Base-by-base conservation (phyloP, 2,329 filamentous ascomycete species). In the Alternaria brassicae region DNA sequence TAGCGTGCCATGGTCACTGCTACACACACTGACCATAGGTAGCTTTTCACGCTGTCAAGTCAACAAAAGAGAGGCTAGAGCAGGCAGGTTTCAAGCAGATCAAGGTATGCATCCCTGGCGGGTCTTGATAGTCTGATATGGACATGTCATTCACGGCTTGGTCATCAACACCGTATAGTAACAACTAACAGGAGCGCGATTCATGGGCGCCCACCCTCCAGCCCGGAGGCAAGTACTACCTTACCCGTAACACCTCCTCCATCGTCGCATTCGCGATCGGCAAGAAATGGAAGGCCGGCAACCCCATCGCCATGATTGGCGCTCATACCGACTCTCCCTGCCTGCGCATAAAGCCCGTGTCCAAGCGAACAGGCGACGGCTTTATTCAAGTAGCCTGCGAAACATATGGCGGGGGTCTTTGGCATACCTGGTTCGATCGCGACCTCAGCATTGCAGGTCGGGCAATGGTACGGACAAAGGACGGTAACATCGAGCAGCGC, bases 371-470 rank as follows among this genome's bases (percentile, higher is more conserved):
- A 72, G 88, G 86, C 56, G 90, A 91, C 65, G 94, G 94, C 12
- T 99, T 95, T 78, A 81, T 97, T 63, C 95, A 99, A 80, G 89
- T 99, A 57, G 95, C 93, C 53, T 94, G 97, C 51, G 95, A 99
- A 83, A 94, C 92, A 2, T 99, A 99, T 74, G 95, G 95, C 53
- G 95, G 95, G 62, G 95, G 95, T 56, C 89, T 98, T 72, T 98
- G 94, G 94, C 93, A 97, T 79, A 96, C 92, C 45, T 99, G 88
- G 95, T 99, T 99, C 75, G 95, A 99, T 78, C 89, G 95, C 50
- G 95, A 99, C 77, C 82, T 99, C 62, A 91, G 91, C 70, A 88
- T 98, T 53, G 95, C 95, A 30, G 95, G 95, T 8, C 86, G 95
- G 60, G 91, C 91, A 13, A 89, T 98, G 83, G 91, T 95, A 56